Evolutionary conservation across 208 protist species (phyloP).

Genomic region (Leptomonas pyrrhocoris): DNA sequence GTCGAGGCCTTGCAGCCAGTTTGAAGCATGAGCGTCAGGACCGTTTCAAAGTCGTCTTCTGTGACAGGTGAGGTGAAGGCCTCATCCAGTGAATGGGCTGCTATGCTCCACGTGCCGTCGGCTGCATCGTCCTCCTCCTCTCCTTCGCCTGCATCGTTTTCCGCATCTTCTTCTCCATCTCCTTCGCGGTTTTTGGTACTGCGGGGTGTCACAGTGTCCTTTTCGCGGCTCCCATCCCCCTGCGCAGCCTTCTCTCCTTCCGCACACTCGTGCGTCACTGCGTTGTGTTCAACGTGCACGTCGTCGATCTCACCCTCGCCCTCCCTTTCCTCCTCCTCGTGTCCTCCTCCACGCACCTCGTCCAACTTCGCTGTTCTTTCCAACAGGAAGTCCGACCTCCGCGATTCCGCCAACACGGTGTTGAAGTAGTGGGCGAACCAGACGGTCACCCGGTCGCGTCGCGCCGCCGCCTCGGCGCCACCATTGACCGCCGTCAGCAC

Average conservation of each 20-base stretch:
- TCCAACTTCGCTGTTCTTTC: background rate
- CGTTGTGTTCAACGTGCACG: no score
- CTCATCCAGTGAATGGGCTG: background rate
- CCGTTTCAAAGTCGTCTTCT: slow-evolving; percentile 36
- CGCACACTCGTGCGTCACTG: no score
- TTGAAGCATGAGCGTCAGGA: slow-evolving; percentile 33
- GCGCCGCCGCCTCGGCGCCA: background rate
- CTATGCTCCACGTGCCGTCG: background rate
- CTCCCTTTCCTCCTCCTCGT: background rate
- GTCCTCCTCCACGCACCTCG: background rate
- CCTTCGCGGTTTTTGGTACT: no score
- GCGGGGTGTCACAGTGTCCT: no score
- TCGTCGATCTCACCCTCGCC: slow-evolving; percentile 7
- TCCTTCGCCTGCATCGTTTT: background rate
- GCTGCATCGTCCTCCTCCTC: slow-evolving; percentile 5
- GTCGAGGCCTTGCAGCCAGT: slow-evolving; percentile 28
- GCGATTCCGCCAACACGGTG: background rate
- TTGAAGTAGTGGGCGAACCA: slow-evolving; percentile 36
- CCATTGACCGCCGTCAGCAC: slow-evolving; percentile 1
- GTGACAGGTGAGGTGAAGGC: slow-evolving; percentile 13
- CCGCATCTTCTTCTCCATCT: background rate
- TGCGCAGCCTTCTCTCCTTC: no score
- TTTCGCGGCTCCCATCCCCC: no score
- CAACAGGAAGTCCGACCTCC: background rate
- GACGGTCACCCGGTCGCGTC: slow-evolving; percentile 7